A percentile compares a stretch with the other conserved stretches of the same genome.
Evolutionary conservation across 202 grass and related monocot species (phyloP).

Genomic region (Carex arenaria): DNA sequence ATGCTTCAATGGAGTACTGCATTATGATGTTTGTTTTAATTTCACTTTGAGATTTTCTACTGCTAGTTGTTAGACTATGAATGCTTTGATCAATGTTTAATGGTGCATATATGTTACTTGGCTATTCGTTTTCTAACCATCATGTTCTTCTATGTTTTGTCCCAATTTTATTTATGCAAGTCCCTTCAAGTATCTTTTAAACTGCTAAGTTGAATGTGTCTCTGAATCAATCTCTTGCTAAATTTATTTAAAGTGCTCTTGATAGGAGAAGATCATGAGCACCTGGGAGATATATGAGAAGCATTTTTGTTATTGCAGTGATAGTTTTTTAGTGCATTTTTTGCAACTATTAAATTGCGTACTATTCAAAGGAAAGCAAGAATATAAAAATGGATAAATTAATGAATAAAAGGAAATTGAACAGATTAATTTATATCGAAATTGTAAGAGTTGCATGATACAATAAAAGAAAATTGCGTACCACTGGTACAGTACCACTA

Average conservation of each 20-base stretch:
- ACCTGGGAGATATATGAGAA: too few species aligned
- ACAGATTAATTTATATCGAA: too few species aligned
- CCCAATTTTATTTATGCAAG: not conserved
- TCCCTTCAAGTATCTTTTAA: not conserved
- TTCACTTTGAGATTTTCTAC: not conserved
- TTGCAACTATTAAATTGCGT: too few species aligned
- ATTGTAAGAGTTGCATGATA: too few species aligned
- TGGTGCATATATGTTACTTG: not conserved
- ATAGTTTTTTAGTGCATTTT: too few species aligned
- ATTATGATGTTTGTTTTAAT: not conserved
- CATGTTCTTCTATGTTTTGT: not conserved
- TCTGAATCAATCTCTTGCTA: not conserved
- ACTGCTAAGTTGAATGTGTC: not conserved
- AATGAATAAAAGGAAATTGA: too few species aligned
- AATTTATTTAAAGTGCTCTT: not conserved
- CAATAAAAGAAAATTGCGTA: too few species aligned
- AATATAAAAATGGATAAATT: too few species aligned
- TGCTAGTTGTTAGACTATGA: not conserved
- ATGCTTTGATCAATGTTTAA: not conserved
- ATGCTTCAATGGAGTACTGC: not conserved
- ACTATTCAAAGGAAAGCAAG: too few species aligned
- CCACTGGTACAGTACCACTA: too few species aligned
- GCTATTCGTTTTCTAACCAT: not conserved
- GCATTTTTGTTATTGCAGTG: too few species aligned
- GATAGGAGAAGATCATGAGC: not conserved